A percentile compares a stretch with the other conserved stretches of the same genome.
Conservation (phyloP, 306 rosid species). For the Rubus parviflorus region DNA sequence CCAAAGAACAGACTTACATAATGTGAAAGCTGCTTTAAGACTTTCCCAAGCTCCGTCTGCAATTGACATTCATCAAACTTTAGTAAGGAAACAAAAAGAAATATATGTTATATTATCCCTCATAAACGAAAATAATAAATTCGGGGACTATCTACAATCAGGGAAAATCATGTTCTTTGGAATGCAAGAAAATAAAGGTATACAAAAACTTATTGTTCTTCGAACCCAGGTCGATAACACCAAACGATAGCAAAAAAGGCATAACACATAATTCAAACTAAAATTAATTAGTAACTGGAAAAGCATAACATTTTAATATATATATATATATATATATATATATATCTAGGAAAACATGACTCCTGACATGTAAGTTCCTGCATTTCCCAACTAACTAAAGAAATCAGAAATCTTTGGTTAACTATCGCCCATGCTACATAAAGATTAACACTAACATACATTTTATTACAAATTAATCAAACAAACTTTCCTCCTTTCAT, state of each 20-base stretch:
- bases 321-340: too few species aligned
- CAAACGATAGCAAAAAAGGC: neutral
- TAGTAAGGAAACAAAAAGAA: neutral
- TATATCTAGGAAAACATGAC: neutral
- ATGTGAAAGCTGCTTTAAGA: slow-evolving; percentile 50
- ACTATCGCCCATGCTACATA: neutral
- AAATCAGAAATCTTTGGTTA: neutral
- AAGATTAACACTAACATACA: neutral
- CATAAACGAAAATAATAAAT: neutral
- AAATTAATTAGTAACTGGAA: neutral
- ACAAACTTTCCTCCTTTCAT: neutral
- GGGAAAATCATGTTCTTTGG: neutral
- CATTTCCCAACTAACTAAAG: neutral
- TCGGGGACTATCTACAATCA: neutral
- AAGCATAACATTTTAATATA: neutral
- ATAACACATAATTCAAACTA: neutral
- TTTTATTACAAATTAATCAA: neutral
- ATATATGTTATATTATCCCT: neutral
- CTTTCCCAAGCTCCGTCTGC: slow-evolving; percentile 74
- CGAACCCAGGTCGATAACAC: neutral
- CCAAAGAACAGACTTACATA: slow-evolving; percentile 44
- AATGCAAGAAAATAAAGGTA: neutral
- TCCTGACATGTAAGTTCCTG: neutral
- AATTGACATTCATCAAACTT: slow-evolving; percentile 33
- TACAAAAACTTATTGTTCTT: neutral